These are phyloP conservation scores for Cyathus striatus DNA, from an alignment of 768 basidiomycete genomes.

Conservation along the genomic window DNA sequence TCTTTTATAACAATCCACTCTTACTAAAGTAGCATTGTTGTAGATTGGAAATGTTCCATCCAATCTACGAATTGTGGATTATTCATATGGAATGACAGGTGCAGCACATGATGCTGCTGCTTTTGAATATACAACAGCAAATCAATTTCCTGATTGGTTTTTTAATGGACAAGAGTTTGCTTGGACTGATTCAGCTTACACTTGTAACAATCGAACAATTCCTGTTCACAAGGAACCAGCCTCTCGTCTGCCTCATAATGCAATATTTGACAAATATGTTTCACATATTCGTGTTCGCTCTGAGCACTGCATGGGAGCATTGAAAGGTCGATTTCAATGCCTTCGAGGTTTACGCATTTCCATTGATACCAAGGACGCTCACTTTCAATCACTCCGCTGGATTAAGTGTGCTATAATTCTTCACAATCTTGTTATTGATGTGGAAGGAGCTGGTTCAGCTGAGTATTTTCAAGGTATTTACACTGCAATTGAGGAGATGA, in stretches of 20 bases:
- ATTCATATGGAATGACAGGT: slow-evolving; percentile 24
- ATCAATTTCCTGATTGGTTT: slow-evolving; percentile 13
- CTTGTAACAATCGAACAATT: slow-evolving; percentile 3
- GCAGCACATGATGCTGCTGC: slow-evolving; percentile 28
- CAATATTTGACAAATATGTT: slow-evolving; percentile 18
- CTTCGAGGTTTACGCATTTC: slow-evolving; percentile 21
- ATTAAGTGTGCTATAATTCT: slow-evolving; percentile 26
- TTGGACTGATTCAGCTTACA: slow-evolving; percentile 15
- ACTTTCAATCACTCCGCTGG: slow-evolving; percentile 21
- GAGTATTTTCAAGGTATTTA: background rate
- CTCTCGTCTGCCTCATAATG: slow-evolving; percentile 16
- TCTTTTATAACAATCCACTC: background rate
- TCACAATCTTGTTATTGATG: slow-evolving; percentile 27
- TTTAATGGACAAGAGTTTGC: slow-evolving; percentile 23
- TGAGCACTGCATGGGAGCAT: slow-evolving; percentile 30
- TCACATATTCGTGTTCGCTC: slow-evolving; percentile 24
- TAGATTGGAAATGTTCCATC: slow-evolving; percentile 30
- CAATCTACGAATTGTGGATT: slow-evolving; percentile 23
- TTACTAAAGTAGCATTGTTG: background rate
- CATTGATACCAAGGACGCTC: slow-evolving; percentile 20
- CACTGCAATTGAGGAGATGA: background rate
- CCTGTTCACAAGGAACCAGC: slow-evolving; percentile 25
- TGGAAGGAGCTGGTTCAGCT: no score
- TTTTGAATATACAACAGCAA: slow-evolving; percentile 24
- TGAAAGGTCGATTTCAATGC: slow-evolving; percentile 28